Percentiles rank a stretch among this genome's conserved stretches.
Evolutionary conservation across 1,284 basidiomycete genomes (phyloP).

Genomic region (Lentinus polychrous): DNA sequence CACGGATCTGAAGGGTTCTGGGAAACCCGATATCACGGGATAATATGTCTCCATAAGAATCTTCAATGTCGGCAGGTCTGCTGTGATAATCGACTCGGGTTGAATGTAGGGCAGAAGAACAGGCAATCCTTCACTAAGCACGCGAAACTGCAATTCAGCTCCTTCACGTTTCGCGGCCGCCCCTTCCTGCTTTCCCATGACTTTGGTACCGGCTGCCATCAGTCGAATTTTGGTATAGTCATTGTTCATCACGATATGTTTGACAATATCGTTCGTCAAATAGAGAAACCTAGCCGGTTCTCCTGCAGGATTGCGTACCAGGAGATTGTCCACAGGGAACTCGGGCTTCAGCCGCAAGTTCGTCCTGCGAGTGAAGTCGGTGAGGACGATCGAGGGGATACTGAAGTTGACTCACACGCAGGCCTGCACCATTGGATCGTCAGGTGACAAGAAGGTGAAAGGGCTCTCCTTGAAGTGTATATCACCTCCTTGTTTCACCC

Average conservation of each 20-base stretch:
- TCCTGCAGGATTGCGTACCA: conserved; percentile 84
- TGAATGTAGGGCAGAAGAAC: conserved; percentile 79
- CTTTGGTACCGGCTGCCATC: conserved; percentile 88
- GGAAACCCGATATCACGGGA: conserved; percentile 63
- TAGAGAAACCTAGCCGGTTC: conserved; percentile 82
- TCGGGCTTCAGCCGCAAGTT: conserved; percentile 68
- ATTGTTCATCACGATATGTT: conserved; percentile 74
- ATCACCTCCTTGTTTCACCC: conserved; percentile 28
- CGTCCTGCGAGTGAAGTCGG: conserved; percentile 38
- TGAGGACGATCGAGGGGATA: conserved; percentile 1
- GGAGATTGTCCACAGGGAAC: conserved; percentile 75
- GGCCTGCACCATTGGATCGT: conserved; percentile 63
- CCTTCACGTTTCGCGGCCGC: conserved; percentile 29
- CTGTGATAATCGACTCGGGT: conserved; percentile 54
- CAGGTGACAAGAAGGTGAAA: conserved; percentile 71
- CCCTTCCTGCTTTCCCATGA: conserved; percentile 64
- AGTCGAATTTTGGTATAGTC: conserved; percentile 84
- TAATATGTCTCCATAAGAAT: conserved; percentile 72
- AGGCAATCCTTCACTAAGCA: conserved; percentile 82
- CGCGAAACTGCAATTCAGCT: conserved; percentile 59
- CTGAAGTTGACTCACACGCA: conserved; percentile 50
- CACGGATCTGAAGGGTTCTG: conserved; percentile 44
- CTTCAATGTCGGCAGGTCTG: conserved; percentile 55
- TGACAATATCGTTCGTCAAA: conserved; percentile 83
- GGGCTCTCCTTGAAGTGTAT: conserved; percentile 85